phyloP scores from a whole-genome alignment of 345 rosid species.

The Physaria fendleri region DNA sequence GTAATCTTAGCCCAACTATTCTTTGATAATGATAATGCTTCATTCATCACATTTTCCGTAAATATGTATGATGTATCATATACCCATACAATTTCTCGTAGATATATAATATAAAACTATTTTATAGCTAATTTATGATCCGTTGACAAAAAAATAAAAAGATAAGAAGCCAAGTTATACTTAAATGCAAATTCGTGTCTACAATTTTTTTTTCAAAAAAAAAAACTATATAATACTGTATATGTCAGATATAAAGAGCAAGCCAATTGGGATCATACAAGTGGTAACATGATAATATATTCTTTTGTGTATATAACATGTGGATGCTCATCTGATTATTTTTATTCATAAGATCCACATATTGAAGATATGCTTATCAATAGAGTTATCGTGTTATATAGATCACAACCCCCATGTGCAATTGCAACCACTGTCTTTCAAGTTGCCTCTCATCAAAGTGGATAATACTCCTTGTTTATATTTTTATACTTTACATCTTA shows the following conservation, averaged over 20 bases:
- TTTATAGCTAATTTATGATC: too few relatives aligned
- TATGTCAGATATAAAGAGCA: neutral
- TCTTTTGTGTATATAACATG: neutral
- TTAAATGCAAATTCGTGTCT: too few relatives aligned
- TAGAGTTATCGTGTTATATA: neutral
- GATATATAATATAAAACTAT: neutral
- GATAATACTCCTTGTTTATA: neutral
- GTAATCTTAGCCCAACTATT: neutral
- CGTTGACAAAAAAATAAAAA: too few relatives aligned
- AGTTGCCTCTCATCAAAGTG: neutral
- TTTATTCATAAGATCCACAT: slow-evolving; percentile 8
- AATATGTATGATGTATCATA: too few relatives aligned
- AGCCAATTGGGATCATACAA: neutral
- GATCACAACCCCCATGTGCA: slow-evolving; percentile 16
- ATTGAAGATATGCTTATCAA: slow-evolving; percentile 10
- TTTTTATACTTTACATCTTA: neutral
- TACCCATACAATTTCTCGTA: too few relatives aligned
- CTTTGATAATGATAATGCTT: neutral
- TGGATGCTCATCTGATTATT: slow-evolving; percentile 7
- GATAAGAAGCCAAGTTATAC: too few relatives aligned
- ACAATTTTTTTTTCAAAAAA: too few relatives aligned
- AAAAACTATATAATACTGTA: too few relatives aligned
- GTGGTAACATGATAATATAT: slow-evolving; percentile 5
- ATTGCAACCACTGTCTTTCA: slow-evolving; percentile 16
- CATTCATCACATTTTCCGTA: neutral